Evolutionary conservation across 805 yeast species (phyloP).

Genomic region (Tanozyma kutaoensis): DNA sequence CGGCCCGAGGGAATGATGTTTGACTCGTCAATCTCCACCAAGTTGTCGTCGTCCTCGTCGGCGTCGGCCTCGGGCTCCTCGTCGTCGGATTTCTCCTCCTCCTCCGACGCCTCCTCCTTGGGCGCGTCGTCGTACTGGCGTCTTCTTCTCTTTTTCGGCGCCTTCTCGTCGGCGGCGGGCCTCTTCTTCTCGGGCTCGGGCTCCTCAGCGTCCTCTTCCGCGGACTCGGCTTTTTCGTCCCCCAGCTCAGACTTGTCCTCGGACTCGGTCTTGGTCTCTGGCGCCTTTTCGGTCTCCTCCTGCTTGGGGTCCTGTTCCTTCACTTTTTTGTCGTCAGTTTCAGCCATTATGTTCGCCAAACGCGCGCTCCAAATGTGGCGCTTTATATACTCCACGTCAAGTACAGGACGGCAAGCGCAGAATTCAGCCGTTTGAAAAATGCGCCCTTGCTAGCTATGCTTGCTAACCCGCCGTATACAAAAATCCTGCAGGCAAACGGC

Average conservation of each 20-base stretch:
- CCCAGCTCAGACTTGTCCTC: conserved; percentile 6
- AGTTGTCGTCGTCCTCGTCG: conserved; percentile 57
- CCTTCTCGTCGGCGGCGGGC: not conserved
- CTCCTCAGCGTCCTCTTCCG: conserved; percentile 1
- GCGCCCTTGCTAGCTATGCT: too few species aligned
- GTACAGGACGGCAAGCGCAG: too few species aligned
- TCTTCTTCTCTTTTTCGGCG: conserved; percentile 41
- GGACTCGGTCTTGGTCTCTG: conserved; percentile 1
- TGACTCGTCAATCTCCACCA: conserved; percentile 65
- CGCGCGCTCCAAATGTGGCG: too few species aligned
- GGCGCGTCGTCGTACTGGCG: conserved; percentile 45
- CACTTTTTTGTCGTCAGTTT: not conserved
- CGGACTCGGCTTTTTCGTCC: not conserved
- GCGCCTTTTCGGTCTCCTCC: not conserved
- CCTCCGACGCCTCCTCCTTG: conserved; percentile 28
- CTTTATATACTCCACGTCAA: too few species aligned
- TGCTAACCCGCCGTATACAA: too few species aligned
- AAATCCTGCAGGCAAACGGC: too few species aligned
- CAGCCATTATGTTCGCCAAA: too few species aligned
- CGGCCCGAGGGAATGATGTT: conserved; percentile 78
- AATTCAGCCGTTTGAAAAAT: too few species aligned
- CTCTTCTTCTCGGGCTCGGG: conserved; percentile 4
- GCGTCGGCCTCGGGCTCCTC: conserved; percentile 46
- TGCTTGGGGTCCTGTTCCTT: too few species aligned
- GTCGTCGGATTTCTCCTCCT: conserved; percentile 28